A percentile compares a stretch with the other conserved stretches of the same genome.
These are phyloP conservation scores for Murraya paniculata DNA, from an alignment of 345 rosid species.

Conservation along the genomic window DNA sequence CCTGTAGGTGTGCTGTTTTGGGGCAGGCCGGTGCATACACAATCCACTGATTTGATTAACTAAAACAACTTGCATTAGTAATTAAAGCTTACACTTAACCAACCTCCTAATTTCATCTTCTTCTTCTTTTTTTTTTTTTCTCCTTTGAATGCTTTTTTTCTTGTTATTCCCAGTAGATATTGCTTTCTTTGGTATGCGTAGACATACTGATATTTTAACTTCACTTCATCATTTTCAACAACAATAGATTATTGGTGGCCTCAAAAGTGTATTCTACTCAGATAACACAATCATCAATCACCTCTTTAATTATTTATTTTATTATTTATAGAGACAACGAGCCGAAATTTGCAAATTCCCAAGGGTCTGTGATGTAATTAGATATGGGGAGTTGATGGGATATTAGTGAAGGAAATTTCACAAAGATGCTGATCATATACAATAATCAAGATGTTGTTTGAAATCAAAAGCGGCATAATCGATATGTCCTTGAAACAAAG, in stretches of 20 bases:
- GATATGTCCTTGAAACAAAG: conserved; percentile 41
- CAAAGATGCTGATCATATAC: conserved; percentile 3
- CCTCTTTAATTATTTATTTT: not conserved
- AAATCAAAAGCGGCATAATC: conserved; percentile 31
- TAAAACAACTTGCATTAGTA: not conserved
- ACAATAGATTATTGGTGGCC: not conserved
- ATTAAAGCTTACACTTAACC: not conserved
- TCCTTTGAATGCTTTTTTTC: too few relatives aligned
- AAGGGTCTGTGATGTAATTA: not conserved
- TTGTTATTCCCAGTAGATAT: not conserved
- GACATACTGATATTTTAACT: conserved; percentile 5
- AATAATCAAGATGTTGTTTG: conserved; percentile 31
- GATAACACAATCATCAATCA: not conserved
- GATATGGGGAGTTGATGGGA: not conserved
- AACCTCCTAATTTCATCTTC: not conserved
- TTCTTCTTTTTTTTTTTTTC: too few relatives aligned
- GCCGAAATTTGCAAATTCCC: not conserved
- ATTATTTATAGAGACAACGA: not conserved
- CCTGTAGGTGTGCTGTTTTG: not conserved
- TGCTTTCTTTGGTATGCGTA: not conserved
- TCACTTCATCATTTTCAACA: not conserved
- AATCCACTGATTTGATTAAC: not conserved
- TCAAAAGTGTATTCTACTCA: not conserved
- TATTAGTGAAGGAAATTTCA: conserved; percentile 14
- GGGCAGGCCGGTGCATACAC: not conserved